Conservation (phyloP, 2,329 filamentous ascomycete species). For the Plectosphaerella sp. region DNA sequence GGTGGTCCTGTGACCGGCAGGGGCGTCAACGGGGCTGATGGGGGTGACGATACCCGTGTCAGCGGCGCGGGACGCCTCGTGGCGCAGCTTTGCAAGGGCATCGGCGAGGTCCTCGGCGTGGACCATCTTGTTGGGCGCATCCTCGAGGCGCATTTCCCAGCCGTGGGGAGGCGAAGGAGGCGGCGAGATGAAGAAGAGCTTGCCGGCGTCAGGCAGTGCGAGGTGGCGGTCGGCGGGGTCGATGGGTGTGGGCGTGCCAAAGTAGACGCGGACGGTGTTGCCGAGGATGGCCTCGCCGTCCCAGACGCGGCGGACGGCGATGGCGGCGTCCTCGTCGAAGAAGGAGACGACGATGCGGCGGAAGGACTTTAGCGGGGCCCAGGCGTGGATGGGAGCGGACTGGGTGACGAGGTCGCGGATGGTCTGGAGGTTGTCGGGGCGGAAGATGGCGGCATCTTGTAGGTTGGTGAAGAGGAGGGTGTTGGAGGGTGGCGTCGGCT, state of each 20-base stretch:
- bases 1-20: slow-evolving; percentile 22
- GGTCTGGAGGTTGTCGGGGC: slow-evolving; percentile 66
- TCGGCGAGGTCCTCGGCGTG: slow-evolving; percentile 66
- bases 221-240: slow-evolving; percentile 50
- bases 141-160: slow-evolving; percentile 65
- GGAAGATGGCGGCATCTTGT: slow-evolving; percentile 68
- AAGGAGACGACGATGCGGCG: slow-evolving; percentile 78
- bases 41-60: slow-evolving; percentile 23
- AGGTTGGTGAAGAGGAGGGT: slow-evolving; percentile 83
- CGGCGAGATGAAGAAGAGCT: slow-evolving; percentile 70
- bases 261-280: slow-evolving; percentile 64
- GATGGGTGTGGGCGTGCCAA: slow-evolving; percentile 58
- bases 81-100: slow-evolving; percentile 58
- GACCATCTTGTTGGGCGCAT: slow-evolving; percentile 65
- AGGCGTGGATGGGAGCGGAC: slow-evolving; percentile 70
- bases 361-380: slow-evolving; percentile 78
- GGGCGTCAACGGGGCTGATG: slow-evolving; percentile 35
- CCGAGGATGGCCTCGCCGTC: slow-evolving; percentile 73
- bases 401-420: slow-evolving; percentile 67
- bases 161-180: slow-evolving; percentile 64
- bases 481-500: slow-evolving; percentile 74
- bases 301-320: slow-evolving; percentile 66
- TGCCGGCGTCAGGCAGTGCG: slow-evolving; percentile 63
- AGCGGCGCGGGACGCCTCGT: slow-evolving; percentile 24
- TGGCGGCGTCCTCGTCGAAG: slow-evolving; percentile 63